Evolutionary conservation across 805 yeast species (phyloP).

Genomic region (Wickerhamiella brachini): DNA sequence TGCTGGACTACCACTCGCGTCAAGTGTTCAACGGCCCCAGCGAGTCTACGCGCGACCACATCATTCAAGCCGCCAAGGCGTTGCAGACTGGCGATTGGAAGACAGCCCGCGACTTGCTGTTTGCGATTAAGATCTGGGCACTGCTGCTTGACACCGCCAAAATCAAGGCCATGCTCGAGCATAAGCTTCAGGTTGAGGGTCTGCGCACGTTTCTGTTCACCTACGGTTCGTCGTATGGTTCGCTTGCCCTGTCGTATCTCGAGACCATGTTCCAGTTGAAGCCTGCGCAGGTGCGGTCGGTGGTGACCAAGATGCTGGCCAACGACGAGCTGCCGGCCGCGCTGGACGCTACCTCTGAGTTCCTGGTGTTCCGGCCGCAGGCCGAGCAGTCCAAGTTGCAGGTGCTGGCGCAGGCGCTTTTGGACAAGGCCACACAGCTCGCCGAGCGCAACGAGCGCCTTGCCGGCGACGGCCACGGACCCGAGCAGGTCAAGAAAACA

Average conservation of each 20-base stretch:
- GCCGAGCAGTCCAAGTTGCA: constrained; percentile 75
- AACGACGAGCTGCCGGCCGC: constrained; percentile 65
- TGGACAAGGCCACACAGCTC: constrained; percentile 64
- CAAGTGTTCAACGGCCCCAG: constrained; percentile 96
- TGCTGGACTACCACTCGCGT: constrained; percentile 83
- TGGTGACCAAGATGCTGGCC: constrained; percentile 63
- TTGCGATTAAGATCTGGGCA: constrained; percentile 74
- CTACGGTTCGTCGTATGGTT: constrained; percentile 54
- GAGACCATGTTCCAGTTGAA: constrained; percentile 53
- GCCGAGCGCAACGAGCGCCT: constrained; percentile 78
- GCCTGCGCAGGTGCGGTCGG: constrained; percentile 40
- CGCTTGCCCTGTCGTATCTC: constrained; percentile 55
- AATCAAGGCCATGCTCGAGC: constrained; percentile 43
- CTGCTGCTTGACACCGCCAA: constrained; percentile 58
- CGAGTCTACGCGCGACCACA: constrained; percentile 86
- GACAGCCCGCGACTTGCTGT: constrained; percentile 54
- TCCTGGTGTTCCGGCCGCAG: constrained; percentile 57
- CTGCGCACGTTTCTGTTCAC: constrained; percentile 85
- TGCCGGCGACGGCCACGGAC: constrained; percentile 60
- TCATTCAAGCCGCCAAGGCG: constrained; percentile 82
- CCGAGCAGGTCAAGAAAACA: constrained; percentile 11
- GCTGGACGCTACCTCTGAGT: constrained; percentile 50
- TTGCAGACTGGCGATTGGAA: constrained; percentile 86
- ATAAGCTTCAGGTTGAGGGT: constrained; percentile 78
- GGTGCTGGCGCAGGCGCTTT: constrained; percentile 71